Base-by-base conservation (phyloP, 164 flowering plant genomes). In the Aristolochia californica region DNA sequence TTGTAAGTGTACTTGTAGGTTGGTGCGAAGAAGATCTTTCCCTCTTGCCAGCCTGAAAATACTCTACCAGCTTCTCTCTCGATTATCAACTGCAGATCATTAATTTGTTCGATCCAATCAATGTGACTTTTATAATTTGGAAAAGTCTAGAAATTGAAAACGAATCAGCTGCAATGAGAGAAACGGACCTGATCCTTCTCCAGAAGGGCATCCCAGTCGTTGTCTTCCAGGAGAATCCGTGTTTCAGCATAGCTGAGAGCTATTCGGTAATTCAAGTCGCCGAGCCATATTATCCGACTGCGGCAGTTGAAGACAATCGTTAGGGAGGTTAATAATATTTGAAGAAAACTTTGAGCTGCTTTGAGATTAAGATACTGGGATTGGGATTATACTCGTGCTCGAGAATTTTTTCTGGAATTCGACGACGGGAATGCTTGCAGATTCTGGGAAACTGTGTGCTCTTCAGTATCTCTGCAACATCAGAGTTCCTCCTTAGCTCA, bases 211-310 rank as follows among this genome's bases (percentile, higher is more conserved):
- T 87, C 87, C 99, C 97, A 89, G 44, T 87, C 79, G 64, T 87
- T 83, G 13, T 76, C 88, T 68, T 93, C 96, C 71, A 93, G 65
- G 18, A 83, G 65, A n/a, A 62, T n/a, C 65, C 68, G 72, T 13
- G 99, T 72, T 57, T 87, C 83, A 18, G 81, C 87, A 55, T 89
- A 93, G 73, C 86, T 88, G 69, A 93, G 68, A 45, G 91, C 66
- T 45, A 89, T 68, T 27, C 97, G 74, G 59, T 93, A 93, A 59
- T 93, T 93, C 57, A 93, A 74, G 74, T 93, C 99, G 58, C 99
- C 99, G 22, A 93, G 72, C 99, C 97, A 93, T 26, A 93, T 75
- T 43, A 87, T 49, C 26, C 87, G 94, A 52, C 98, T 91, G 84
- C 43, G 47, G 65, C 20, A n/a, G 50, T 34, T 14, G 40, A 15